Base-by-base conservation (phyloP, 371 early-diverging fungal genomes). In the Fennellomyces sp. region DNA sequence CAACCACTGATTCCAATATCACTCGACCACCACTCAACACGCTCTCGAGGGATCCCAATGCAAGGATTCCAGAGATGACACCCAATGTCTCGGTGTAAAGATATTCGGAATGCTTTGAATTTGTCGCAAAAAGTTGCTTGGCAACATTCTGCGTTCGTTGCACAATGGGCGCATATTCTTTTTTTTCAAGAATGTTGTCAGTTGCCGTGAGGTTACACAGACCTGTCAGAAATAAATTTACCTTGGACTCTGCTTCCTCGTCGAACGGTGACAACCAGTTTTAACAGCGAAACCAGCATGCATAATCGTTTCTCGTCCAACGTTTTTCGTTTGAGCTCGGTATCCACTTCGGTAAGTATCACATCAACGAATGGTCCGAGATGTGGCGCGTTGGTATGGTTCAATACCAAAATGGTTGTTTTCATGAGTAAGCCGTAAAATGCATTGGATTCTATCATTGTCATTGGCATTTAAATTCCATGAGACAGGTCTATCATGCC, bases 1-100 rank as follows among this genome's bases (percentile, higher is more conserved):
- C 65, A 50, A 84, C 80, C 10, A 87, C 65, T 19, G 76, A 65
- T 17, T 89, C 86, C 30, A 93, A 68, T 30, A 89, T 72, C 17
- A 80, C 65, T 29, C 83, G 83, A 39, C 91, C 89, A 11, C 80
- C 73, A 49, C 84, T 73, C 28, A 89, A 68, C 29, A 87, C 67
- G 27, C 82, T 78, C 39, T 89, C 82, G 47, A 91, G 60, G 1
- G 82, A 71, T n/a, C 86, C 79, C 45, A 84, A 82, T 17, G 80
- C 66, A 23, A 92, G 66, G 7, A 86, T 50, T 17, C 69, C 70
- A 15, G 61, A 58, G 2, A 70, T 38, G 4, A 70, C 54, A 29
- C 70, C 63, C 11, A 76, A 47, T 6, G 67, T 50, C 57, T 73
- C 72, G 6, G 61, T 67, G 42, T 64, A 64, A 13, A 65, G 49